Evolutionary conservation across 345 rosid species (phyloP).

Genomic region (Linum trigynum): DNA sequence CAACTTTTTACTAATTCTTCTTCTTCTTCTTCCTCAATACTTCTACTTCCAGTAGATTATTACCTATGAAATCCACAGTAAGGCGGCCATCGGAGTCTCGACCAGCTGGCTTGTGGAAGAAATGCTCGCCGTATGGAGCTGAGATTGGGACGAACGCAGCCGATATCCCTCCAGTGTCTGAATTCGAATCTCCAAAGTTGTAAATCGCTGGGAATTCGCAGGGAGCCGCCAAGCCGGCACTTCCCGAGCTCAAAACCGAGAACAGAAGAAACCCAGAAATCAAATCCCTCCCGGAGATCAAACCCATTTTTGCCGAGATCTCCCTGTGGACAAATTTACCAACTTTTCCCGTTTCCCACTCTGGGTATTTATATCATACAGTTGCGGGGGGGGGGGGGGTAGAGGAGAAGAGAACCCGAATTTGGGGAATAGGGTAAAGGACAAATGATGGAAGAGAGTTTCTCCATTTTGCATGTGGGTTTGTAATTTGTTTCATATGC

Average conservation of each 20-base stretch:
- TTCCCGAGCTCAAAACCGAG: constrained; percentile 22
- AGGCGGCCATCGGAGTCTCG: constrained; percentile 72
- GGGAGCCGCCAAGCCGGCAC: constrained; percentile 16
- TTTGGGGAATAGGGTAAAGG: too few species aligned
- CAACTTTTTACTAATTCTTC: not conserved
- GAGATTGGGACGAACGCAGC: constrained; percentile 60
- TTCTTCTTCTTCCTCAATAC: too few species aligned
- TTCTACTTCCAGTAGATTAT: not conserved
- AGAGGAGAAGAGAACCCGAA: too few species aligned
- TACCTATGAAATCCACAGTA: constrained; percentile 77
- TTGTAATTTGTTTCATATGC: too few species aligned
- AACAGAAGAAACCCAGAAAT: constrained; percentile 23
- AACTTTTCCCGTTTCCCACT: too few species aligned
- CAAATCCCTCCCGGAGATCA: constrained; percentile 10
- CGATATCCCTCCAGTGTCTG: constrained; percentile 78
- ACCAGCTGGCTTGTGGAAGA: constrained; percentile 62
- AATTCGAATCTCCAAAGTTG: constrained; percentile 86
- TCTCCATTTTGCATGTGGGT: too few species aligned
- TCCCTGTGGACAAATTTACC: too few species aligned
- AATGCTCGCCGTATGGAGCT: constrained; percentile 48
- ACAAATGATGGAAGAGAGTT: too few species aligned
- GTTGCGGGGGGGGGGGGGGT: too few species aligned
- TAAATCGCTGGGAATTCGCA: constrained; percentile 67
- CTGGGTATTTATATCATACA: too few species aligned
- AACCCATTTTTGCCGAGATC: not conserved